Conservation (phyloP, 1,284 basidiomycete genomes). For the Cryptococcus depauperatus region DNA sequence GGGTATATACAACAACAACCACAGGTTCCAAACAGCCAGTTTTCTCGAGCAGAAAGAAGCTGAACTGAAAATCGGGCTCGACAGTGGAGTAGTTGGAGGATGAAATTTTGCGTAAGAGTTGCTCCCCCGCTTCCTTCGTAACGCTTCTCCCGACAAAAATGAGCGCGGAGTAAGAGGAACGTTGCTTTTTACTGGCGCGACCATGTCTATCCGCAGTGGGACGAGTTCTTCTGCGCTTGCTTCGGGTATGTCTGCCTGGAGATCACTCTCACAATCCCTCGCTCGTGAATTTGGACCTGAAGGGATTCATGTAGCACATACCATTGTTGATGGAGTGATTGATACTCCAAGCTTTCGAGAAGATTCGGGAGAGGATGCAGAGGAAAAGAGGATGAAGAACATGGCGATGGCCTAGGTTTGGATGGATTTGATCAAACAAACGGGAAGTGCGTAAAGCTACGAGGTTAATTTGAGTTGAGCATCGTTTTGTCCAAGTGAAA, state of each 20-base stretch:
- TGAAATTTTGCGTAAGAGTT: conserved; percentile 34
- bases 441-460: conserved; percentile 36
- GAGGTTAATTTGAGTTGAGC: conserved; percentile 37
- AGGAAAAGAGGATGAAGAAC: conserved; percentile 18
- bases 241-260: conserved; percentile 32
- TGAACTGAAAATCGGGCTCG: conserved; percentile 25
- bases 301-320: conserved; percentile 46
- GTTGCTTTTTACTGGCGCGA: conserved; percentile 42
- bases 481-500: not conserved
- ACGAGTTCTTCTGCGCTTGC: conserved; percentile 32
- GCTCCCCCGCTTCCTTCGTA: conserved; percentile 28
- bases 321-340: conserved; percentile 44
- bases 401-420: conserved; percentile 29
- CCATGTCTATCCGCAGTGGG: conserved; percentile 30
- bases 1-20: conserved; percentile 36
- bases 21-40: conserved; percentile 20
- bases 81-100: conserved; percentile 19
- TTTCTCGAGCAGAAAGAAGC: conserved; percentile 32
- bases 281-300: conserved; percentile 45
- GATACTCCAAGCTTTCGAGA: conserved; percentile 24
- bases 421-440: conserved; percentile 39
- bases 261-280: conserved; percentile 35
- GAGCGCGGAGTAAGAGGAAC: conserved; percentile 19
- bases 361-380: conserved; percentile 22
- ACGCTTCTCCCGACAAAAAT: conserved; percentile 4